These are phyloP conservation scores for Aspergillus baeticus DNA, from an alignment of 495 filamentous ascomycete species.

Conservation along the genomic window DNA sequence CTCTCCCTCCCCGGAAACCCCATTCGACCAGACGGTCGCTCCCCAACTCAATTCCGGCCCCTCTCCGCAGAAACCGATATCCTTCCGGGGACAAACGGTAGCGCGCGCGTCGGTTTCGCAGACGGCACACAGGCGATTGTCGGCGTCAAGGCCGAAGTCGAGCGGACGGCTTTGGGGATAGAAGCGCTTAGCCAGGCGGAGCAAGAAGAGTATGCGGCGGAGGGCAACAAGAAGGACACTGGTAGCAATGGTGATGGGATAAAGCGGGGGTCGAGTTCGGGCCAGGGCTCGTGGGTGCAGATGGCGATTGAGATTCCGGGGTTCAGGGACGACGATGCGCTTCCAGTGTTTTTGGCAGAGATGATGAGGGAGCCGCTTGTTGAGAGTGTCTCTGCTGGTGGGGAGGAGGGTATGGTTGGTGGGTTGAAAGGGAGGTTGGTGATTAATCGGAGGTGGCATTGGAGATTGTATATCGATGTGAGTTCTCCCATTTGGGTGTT, in stretches of 20 bases:
- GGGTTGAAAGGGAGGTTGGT: slow-evolving; percentile 67
- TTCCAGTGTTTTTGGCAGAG: slow-evolving; percentile 79
- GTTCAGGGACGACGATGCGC: slow-evolving; percentile 83
- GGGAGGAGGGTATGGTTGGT: slow-evolving; percentile 47
- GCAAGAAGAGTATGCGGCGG: slow-evolving; percentile 27
- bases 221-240: slow-evolving; percentile 25
- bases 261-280: slow-evolving; percentile 30
- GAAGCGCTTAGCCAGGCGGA: slow-evolving; percentile 28
- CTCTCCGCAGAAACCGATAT: slow-evolving; percentile 86
- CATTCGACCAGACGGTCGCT: slow-evolving; percentile 84
- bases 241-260: neutral
- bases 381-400: slow-evolving; percentile 41
- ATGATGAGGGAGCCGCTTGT: slow-evolving; percentile 90
- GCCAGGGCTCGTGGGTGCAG: slow-evolving; percentile 69
- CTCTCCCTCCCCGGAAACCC: slow-evolving; percentile 71
- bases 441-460: slow-evolving; percentile 90
- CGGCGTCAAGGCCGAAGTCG: slow-evolving; percentile 91
- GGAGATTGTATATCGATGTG: slow-evolving; percentile 95
- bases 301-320: slow-evolving; percentile 84
- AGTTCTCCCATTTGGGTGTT: slow-evolving; percentile 31
- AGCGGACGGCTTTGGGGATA: slow-evolving; percentile 53
- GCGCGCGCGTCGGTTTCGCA: slow-evolving; percentile 87
- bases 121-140: slow-evolving; percentile 95
- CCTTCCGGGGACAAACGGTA: slow-evolving; percentile 85
- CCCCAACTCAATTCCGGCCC: slow-evolving; percentile 84